Percentiles rank a stretch among this genome's conserved stretches.
Conservation (phyloP, 805 yeast genomes). For the Cyberlindnera bimundalis region DNA sequence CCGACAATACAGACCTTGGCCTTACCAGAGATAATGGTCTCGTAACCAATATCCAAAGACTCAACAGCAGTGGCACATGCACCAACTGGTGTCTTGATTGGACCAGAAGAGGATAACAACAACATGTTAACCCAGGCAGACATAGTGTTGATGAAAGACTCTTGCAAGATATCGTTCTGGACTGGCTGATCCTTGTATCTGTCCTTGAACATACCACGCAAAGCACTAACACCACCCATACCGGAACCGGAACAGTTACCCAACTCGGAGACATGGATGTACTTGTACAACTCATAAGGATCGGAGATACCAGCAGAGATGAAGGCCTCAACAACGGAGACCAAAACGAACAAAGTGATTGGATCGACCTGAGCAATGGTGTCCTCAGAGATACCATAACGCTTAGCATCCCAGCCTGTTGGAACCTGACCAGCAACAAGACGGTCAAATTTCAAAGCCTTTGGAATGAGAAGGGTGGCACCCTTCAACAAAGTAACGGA, state of each 20-base stretch:
- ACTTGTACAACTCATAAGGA: constrained; percentile 97
- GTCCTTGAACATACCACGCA: constrained; percentile 97
- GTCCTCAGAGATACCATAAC: constrained; percentile 94
- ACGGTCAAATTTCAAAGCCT: constrained; percentile 64
- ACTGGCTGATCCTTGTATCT: constrained; percentile 91
- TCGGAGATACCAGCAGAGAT: constrained; percentile 94
- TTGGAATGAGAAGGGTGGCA: constrained; percentile 86
- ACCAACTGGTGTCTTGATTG: constrained; percentile 98
- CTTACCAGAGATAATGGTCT: constrained; percentile 87
- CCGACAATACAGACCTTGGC: constrained; percentile 97
- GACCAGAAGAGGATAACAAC: constrained; percentile 95
- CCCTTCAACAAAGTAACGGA: constrained; percentile 90
- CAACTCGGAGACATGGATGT: constrained; percentile 96
- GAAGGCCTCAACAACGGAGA: constrained; percentile 92
- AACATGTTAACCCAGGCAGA: constrained; percentile 99
- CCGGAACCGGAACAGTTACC: constrained; percentile 99
- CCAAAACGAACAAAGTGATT: constrained; percentile 87
- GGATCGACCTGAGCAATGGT: constrained; percentile 94
- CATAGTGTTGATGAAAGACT: constrained; percentile 98
- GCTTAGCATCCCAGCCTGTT: constrained; percentile 95
- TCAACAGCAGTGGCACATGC: constrained; percentile 99
- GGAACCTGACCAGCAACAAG: constrained; percentile 83
- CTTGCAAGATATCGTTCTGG: constrained; percentile 96
- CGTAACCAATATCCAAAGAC: constrained; percentile 94
- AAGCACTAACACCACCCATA: constrained; percentile 98